Evolutionary conservation across 495 filamentous ascomycete genomes (phyloP).

Genomic region (Tuber umbilicatum): DNA sequence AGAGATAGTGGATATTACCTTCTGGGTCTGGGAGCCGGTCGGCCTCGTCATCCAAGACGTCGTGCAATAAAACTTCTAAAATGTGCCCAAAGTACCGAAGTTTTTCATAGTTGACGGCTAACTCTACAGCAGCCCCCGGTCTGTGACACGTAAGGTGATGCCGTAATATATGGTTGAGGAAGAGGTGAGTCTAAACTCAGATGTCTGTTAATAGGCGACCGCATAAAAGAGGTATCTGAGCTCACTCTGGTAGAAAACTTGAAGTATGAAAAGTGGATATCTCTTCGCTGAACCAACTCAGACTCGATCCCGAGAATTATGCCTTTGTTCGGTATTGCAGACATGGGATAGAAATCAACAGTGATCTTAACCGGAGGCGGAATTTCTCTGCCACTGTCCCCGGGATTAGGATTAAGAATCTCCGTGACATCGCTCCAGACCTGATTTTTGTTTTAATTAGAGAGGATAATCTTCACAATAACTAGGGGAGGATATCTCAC

Average conservation of each 20-base stretch:
- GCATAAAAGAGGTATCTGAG: constrained; percentile 9
- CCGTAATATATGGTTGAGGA: constrained; percentile 78
- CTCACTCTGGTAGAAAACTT: constrained; percentile 73
- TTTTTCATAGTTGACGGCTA: constrained; percentile 61
- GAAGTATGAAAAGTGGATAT: constrained; percentile 79
- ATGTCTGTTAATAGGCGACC: not conserved
- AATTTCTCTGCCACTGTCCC: constrained; percentile 54
- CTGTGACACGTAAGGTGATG: constrained; percentile 66
- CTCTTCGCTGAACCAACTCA: constrained; percentile 82
- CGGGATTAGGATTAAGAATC: constrained; percentile 61
- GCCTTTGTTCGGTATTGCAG: constrained; percentile 71
- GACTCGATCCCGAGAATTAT: constrained; percentile 86
- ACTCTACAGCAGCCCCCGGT: constrained; percentile 57
- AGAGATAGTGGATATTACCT: constrained; percentile 9
- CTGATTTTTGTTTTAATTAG: constrained; percentile 37
- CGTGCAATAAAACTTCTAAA: constrained; percentile 84
- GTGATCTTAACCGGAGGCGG: constrained; percentile 59
- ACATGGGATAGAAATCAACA: constrained; percentile 91
- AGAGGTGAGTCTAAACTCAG: constrained; percentile 67
- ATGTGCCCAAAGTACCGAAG: constrained; percentile 80
- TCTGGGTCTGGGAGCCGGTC: constrained; percentile 60
- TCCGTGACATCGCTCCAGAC: constrained; percentile 90
- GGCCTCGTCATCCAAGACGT: constrained; percentile 90
- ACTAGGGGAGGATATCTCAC: constrained; percentile 8
- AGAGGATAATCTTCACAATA: not conserved